These are phyloP conservation scores for Arbutus unedo DNA, from an alignment of 148 eudicot genomes.

Conservation along the genomic window DNA sequence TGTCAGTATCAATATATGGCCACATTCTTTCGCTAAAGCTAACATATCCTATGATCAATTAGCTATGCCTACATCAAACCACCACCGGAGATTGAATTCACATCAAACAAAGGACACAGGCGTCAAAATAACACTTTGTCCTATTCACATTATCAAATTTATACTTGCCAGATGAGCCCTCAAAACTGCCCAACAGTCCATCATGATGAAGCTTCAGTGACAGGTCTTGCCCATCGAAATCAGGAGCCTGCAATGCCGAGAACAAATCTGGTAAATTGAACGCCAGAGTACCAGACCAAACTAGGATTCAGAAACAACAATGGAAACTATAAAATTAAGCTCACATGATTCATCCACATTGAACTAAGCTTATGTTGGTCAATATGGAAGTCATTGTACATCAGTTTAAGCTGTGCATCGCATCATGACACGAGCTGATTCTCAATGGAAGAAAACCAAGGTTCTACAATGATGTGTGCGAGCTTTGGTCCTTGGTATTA, in stretches of 20 bases:
- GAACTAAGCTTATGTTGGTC: background rate
- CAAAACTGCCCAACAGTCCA: slow-evolving; percentile 57
- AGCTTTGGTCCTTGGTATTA: background rate
- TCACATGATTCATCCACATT: background rate
- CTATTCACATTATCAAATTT: background rate
- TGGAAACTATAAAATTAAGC: background rate
- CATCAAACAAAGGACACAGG: background rate
- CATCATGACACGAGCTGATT: background rate
- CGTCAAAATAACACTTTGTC: background rate
- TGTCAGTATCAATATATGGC: background rate
- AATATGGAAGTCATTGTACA: background rate
- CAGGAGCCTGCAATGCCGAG: slow-evolving; percentile 46
- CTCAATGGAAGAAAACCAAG: background rate
- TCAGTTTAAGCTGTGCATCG: background rate
- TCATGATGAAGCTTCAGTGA: slow-evolving; percentile 54
- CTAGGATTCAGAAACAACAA: background rate
- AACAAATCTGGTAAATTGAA: background rate
- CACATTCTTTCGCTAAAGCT: background rate
- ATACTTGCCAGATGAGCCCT: slow-evolving; percentile 60
- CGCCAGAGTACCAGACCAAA: background rate
- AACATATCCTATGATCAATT: background rate
- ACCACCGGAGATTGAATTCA: background rate
- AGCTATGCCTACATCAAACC: background rate
- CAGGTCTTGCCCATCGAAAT: slow-evolving; percentile 57
- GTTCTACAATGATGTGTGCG: background rate